Evolutionary conservation across 2,329 filamentous ascomycete species (phyloP).

Genomic region (Fusarium proliferatum): DNA sequence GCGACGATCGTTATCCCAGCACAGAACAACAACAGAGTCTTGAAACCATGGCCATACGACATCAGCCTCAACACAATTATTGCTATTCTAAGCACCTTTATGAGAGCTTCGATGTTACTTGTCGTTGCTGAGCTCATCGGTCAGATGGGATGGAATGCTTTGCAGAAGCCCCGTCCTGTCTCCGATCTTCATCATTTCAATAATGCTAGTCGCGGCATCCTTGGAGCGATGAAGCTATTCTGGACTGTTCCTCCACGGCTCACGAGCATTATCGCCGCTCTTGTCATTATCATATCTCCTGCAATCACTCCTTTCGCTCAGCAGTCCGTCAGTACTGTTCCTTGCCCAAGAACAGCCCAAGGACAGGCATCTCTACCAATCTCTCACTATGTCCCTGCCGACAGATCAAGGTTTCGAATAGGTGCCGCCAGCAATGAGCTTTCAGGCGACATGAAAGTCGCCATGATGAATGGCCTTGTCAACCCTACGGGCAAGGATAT

Average conservation of each 20-base stretch:
- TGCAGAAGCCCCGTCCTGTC: not conserved
- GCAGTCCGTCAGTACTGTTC: not conserved
- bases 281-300: conserved; percentile 1
- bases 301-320: conserved; percentile 10
- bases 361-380: not conserved
- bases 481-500: not conserved
- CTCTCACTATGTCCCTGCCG: not conserved
- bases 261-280: not conserved
- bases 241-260: not conserved
- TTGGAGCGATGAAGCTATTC: not conserved
- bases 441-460: not conserved
- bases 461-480: conserved; percentile 4
- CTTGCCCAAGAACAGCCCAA: not conserved
- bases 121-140: conserved; percentile 7
- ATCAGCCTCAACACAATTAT: conserved; percentile 12
- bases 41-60: conserved; percentile 6
- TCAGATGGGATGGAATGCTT: not conserved
- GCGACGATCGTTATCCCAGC: not conserved
- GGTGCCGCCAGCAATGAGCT: accelerated
- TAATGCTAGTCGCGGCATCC: conserved; percentile 1
- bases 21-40: not conserved
- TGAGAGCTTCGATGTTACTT: conserved; percentile 5
- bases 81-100: conserved; percentile 11
- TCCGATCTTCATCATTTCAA: conserved; percentile 4
- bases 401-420: accelerated